Conservation (phyloP, 2,329 filamentous ascomycete species). For the Aureobasidium pullulans region DNA sequence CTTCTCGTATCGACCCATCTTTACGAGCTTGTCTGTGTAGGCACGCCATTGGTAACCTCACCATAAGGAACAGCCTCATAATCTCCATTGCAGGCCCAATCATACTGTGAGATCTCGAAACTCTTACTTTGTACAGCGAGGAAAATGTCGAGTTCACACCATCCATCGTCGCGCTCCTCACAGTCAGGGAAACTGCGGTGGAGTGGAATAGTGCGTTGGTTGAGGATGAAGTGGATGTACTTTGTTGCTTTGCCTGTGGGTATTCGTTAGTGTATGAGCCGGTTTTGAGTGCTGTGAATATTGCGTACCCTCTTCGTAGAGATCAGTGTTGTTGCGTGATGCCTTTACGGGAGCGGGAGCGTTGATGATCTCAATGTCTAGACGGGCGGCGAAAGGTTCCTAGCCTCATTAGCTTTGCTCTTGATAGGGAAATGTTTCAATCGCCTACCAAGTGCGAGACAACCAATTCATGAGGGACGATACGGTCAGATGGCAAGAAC, state of each 20-base stretch:
- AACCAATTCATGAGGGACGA: slow-evolving; percentile 55
- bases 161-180: slow-evolving; percentile 60
- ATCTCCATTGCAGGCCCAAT: slow-evolving; percentile 59
- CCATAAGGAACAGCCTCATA: slow-evolving; percentile 45
- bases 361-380: slow-evolving; percentile 68
- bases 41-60: slow-evolving; percentile 43
- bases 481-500: slow-evolving; percentile 48
- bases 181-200: slow-evolving; percentile 60
- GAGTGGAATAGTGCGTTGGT: slow-evolving; percentile 65
- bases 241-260: slow-evolving; percentile 17
- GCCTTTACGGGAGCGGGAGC: slow-evolving; percentile 56
- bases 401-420: slow-evolving; percentile 20
- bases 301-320: slow-evolving; percentile 42
- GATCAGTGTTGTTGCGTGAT: slow-evolving; percentile 37
- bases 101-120: slow-evolving; percentile 52
- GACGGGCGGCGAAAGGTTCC: slow-evolving; percentile 62
- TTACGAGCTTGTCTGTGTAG: slow-evolving; percentile 18
- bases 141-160: slow-evolving; percentile 68
- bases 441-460: slow-evolving; percentile 48
- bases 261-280: background rate
- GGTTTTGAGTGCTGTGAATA: no score
- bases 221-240: slow-evolving; percentile 17
- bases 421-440: background rate
- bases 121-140: slow-evolving; percentile 54
- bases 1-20: background rate